Evolutionary conservation across 495 filamentous ascomycete species (phyloP).

Genomic region (Elaphomyces granulatus): DNA sequence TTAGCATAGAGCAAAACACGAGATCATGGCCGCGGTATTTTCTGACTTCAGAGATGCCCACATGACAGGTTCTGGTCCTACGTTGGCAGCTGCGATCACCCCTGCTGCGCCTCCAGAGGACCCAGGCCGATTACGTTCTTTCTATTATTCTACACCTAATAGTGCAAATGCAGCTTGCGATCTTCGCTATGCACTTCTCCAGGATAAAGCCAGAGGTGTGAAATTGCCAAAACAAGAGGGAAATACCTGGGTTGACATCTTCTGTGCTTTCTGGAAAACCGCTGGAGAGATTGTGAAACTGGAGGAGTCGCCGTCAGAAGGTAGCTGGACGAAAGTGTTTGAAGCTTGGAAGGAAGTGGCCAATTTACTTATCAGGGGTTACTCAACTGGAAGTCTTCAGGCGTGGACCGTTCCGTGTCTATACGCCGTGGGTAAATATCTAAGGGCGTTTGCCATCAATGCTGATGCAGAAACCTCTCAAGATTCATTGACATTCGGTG

Average conservation of each 20-base stretch:
- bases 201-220: constrained; percentile 30
- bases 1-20: neutral
- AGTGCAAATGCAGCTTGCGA: constrained; percentile 45
- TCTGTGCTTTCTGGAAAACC: constrained; percentile 68
- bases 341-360: constrained; percentile 71
- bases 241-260: constrained; percentile 69
- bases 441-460: constrained; percentile 75
- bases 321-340: constrained; percentile 61
- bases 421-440: constrained; percentile 67
- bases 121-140: constrained; percentile 40
- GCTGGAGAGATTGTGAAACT: constrained; percentile 49
- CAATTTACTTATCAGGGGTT: constrained; percentile 56
- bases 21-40: constrained; percentile 48
- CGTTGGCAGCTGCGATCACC: constrained; percentile 52
- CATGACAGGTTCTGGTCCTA: constrained; percentile 40
- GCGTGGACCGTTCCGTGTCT: constrained; percentile 84
- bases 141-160: constrained; percentile 46
- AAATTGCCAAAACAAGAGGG: constrained; percentile 48
- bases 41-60: constrained; percentile 47
- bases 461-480: constrained; percentile 50
- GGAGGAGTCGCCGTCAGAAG: constrained; percentile 29
- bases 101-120: constrained; percentile 45
- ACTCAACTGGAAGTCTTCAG: constrained; percentile 51
- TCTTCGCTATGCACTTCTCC: constrained; percentile 46
- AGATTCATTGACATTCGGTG: constrained; percentile 23